Evolutionary conservation across 371 early-diverging fungal species (phyloP).

Genomic region (Mucor racemosus): DNA sequence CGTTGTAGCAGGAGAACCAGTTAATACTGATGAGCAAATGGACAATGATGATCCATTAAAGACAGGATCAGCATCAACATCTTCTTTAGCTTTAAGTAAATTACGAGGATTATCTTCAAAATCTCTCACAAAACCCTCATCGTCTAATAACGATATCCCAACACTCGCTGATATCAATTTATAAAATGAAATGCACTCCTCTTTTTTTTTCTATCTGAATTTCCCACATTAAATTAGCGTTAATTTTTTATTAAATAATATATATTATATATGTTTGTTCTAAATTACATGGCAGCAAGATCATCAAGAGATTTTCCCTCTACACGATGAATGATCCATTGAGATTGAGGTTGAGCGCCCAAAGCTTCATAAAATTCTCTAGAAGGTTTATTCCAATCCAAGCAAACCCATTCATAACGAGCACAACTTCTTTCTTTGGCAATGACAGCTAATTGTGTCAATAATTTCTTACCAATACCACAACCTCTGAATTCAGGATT

Average conservation of each 20-base stretch:
- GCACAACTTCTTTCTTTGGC: slow-evolving; percentile 72
- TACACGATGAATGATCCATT: slow-evolving; percentile 76
- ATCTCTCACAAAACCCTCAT: neutral
- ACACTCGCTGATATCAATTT: neutral
- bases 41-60: neutral
- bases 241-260: neutral
- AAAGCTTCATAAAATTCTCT: slow-evolving; percentile 60
- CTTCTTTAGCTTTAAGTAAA: slow-evolving; percentile 22
- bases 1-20: slow-evolving; percentile 5
- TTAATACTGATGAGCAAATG: neutral
- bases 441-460: slow-evolving; percentile 69
- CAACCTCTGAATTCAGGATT: slow-evolving; percentile 65
- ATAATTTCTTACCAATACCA: slow-evolving; percentile 74
- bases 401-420: slow-evolving; percentile 74
- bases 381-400: slow-evolving; percentile 26
- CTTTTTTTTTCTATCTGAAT: neutral
- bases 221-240: slow-evolving; percentile 2
- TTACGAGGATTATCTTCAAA: slow-evolving; percentile 23
- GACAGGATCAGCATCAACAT: neutral
- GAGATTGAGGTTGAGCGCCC: slow-evolving; percentile 64
- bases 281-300: slow-evolving; percentile 49
- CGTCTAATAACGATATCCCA: neutral
- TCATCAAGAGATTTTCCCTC: slow-evolving; percentile 61
- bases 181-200: too few species aligned
- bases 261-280: neutral